phyloP scores from a whole-genome alignment of 2,329 filamentous ascomycete genomes.

The Teratosphaeria gauchensis region DNA sequence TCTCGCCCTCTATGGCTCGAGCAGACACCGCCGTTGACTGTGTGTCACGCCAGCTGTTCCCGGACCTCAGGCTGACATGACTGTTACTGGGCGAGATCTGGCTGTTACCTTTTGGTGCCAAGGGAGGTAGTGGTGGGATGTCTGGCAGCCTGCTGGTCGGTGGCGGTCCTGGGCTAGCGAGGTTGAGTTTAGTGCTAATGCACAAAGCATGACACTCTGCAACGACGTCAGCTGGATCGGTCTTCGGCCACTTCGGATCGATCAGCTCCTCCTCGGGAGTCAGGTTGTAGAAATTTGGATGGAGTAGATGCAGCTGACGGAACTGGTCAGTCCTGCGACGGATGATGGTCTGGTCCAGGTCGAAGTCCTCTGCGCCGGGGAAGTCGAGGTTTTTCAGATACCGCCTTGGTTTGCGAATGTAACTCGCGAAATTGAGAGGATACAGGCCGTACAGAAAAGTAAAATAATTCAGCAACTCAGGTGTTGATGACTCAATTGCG shows the following conservation, averaged over 20 bases:
- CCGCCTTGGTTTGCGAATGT: slow-evolving; percentile 70
- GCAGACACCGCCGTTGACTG: slow-evolving; percentile 42
- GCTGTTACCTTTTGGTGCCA: slow-evolving; percentile 24
- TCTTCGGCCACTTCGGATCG: slow-evolving; percentile 71
- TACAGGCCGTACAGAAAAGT: slow-evolving; percentile 76
- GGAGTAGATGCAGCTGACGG: slow-evolving; percentile 61
- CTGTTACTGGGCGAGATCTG: slow-evolving; percentile 21
- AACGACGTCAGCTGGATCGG: slow-evolving; percentile 69
- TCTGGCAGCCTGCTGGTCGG: slow-evolving; percentile 37
- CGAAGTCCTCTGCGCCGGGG: slow-evolving; percentile 60
- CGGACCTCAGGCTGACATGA: slow-evolving; percentile 21
- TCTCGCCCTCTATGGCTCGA: slow-evolving; percentile 36
- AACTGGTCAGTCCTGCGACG: slow-evolving; percentile 66
- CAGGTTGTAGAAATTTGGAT: slow-evolving; percentile 75
- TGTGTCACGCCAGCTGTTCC: slow-evolving; percentile 45
- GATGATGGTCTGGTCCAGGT: slow-evolving; percentile 69
- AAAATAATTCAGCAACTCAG: slow-evolving; percentile 65
- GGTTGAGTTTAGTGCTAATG: slow-evolving; percentile 29
- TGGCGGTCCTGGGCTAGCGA: slow-evolving; percentile 39
- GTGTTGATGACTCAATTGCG: slow-evolving; percentile 51
- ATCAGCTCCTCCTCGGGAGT: slow-evolving; percentile 72
- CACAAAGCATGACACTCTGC: slow-evolving; percentile 69
- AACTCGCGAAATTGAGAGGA: slow-evolving; percentile 77
- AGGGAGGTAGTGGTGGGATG: slow-evolving; percentile 32
- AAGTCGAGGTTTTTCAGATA: slow-evolving; percentile 67